A percentile compares a stretch with the other conserved stretches of the same genome.
These are phyloP conservation scores for Lentinula boryana DNA, from an alignment of 768 basidiomycete species.

Conservation along the genomic window DNA sequence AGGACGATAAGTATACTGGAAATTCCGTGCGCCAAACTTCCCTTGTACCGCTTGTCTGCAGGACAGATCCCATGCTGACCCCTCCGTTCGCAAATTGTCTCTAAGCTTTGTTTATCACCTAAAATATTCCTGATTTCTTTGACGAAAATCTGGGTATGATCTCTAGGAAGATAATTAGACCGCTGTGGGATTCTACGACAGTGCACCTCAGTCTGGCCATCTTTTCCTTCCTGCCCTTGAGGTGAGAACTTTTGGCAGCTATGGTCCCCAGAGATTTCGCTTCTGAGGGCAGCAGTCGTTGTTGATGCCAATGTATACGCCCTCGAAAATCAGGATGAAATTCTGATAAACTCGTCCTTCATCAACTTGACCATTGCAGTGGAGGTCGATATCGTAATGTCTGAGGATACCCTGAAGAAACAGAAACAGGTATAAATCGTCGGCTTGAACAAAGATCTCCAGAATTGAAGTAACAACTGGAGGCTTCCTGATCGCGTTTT, in stretches of 20 bases:
- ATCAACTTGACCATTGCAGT: not conserved
- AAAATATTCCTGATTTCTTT: slow-evolving; percentile 42
- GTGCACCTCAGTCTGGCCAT: slow-evolving; percentile 36
- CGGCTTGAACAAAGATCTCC: not conserved
- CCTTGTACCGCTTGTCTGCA: slow-evolving; percentile 1
- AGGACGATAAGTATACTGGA: slow-evolving; percentile 52
- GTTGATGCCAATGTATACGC: slow-evolving; percentile 40
- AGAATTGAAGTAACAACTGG: not conserved
- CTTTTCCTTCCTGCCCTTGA: slow-evolving; percentile 42
- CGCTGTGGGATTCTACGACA: not conserved
- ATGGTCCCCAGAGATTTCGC: slow-evolving; percentile 66
- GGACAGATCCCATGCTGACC: slow-evolving; percentile 51
- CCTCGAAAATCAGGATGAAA: slow-evolving; percentile 39
- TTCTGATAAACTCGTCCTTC: slow-evolving; percentile 21
- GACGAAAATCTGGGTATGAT: slow-evolving; percentile 49
- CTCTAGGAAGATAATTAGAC: slow-evolving; percentile 21
- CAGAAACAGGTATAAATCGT: slow-evolving; percentile 12
- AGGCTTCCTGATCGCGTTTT: not conserved
- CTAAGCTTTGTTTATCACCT: slow-evolving; percentile 37
- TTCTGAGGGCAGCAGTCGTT: slow-evolving; percentile 37
- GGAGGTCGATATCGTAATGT: slow-evolving; percentile 19
- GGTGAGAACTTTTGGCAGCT: slow-evolving; percentile 54
- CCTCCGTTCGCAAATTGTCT: slow-evolving; percentile 37
- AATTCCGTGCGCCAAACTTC: slow-evolving; percentile 54
- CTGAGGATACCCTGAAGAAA: slow-evolving; percentile 18